Conservation (phyloP, 352 stramenopile genomes). For the Phytophthora pseudosyringae region DNA sequence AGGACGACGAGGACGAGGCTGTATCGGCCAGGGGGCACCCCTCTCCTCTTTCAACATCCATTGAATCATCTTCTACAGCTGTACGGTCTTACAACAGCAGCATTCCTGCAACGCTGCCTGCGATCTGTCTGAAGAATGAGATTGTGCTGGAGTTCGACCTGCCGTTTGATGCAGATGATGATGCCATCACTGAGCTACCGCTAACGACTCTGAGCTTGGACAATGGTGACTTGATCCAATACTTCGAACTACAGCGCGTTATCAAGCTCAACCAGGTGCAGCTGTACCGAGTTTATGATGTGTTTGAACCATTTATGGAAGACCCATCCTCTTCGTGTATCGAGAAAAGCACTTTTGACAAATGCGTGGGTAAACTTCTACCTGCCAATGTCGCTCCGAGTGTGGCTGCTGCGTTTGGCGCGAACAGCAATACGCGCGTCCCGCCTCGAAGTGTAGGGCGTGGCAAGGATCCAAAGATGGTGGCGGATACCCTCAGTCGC, state of each 20-base stretch:
- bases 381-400: constrained; percentile 55
- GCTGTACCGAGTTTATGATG: constrained; percentile 68
- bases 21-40: constrained; percentile 14
- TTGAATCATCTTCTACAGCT: constrained; percentile 66
- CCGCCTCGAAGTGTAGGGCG: constrained; percentile 66
- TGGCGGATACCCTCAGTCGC: constrained; percentile 71
- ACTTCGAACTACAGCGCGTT: constrained; percentile 77
- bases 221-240: constrained; percentile 87
- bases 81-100: constrained; percentile 56
- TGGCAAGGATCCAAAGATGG: constrained; percentile 80
- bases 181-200: constrained; percentile 68
- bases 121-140: constrained; percentile 83
- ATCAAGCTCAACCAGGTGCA: constrained; percentile 77
- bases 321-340: constrained; percentile 57
- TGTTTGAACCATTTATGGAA: constrained; percentile 81
- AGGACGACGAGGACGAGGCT: constrained; percentile 68
- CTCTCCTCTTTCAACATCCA: constrained; percentile 42
- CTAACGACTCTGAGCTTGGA: constrained; percentile 78
- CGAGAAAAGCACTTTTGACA: constrained; percentile 84
- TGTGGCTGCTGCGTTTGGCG: constrained; percentile 68
- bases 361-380: constrained; percentile 70
- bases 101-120: constrained; percentile 66
- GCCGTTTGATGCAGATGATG: constrained; percentile 66
- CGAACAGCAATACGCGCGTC: constrained; percentile 62
- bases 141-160: constrained; percentile 87